Conservation (phyloP, 2,329 filamentous ascomycete genomes). For the Zymoseptoria tritici region DNA sequence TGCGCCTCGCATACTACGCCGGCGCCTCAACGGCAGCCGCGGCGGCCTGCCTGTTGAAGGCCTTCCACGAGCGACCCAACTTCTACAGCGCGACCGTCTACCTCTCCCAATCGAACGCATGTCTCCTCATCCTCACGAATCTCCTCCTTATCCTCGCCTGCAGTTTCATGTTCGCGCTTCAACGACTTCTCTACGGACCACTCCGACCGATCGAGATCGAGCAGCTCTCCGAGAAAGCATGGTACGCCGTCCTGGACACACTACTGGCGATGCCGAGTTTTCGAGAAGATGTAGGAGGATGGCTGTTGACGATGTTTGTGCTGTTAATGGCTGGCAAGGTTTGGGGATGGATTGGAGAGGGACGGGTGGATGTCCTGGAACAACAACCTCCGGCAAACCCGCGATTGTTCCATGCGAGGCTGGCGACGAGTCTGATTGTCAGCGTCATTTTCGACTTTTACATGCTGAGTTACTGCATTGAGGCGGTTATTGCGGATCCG, state of each 20-base stretch:
- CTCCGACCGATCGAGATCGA: slow-evolving; percentile 92
- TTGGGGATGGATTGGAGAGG: slow-evolving; percentile 97
- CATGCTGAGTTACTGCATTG: slow-evolving; percentile 74
- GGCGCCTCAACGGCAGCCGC: slow-evolving; percentile 70
- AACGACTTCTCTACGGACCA: slow-evolving; percentile 81
- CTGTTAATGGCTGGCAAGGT: slow-evolving; percentile 87
- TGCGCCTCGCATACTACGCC: slow-evolving; percentile 30
- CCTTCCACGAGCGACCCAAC: slow-evolving; percentile 90
- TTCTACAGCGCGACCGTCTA: slow-evolving; percentile 98
- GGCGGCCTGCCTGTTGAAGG: slow-evolving; percentile 74
- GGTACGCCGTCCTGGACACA: slow-evolving; percentile 97
- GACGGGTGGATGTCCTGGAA: slow-evolving; percentile 86
- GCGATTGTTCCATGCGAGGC: slow-evolving; percentile 73
- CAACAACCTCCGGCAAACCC: slow-evolving; percentile 91
- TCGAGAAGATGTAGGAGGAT: slow-evolving; percentile 84
- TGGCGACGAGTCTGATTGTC: slow-evolving; percentile 69
- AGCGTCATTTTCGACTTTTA: slow-evolving; percentile 73
- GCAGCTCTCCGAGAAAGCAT: slow-evolving; percentile 92
- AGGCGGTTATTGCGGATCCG: slow-evolving; percentile 76
- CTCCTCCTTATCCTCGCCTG: slow-evolving; percentile 75
- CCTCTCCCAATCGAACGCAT: slow-evolving; percentile 91
- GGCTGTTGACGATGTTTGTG: slow-evolving; percentile 96
- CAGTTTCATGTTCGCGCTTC: slow-evolving; percentile 75
- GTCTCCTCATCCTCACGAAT: slow-evolving; percentile 89
- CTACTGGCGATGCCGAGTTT: slow-evolving; percentile 98